Base-by-base conservation (phyloP, 768 basidiomycete species). In the Lentinula aciculospora region DNA sequence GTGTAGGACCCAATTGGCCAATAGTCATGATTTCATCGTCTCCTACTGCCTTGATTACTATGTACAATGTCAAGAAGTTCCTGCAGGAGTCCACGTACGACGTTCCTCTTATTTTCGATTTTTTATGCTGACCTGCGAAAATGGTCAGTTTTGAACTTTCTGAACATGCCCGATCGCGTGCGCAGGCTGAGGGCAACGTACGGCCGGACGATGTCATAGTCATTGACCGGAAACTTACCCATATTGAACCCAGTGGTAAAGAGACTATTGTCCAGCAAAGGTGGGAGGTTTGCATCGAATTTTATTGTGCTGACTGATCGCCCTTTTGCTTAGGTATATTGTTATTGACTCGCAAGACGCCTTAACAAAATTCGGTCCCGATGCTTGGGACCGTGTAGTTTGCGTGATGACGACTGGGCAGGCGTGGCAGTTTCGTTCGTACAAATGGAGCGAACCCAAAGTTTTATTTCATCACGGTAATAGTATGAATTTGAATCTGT, bases 401-500 rank as follows among this genome's bases (percentile, higher is more conserved):
- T 97, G 95, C 63, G 96, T 99, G 15, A 88, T 97, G 85, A 98
- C 97, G 8, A 99, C 97, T 0, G 97, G 97, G 1, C 96, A 98
- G 64, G 88, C 90, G 31, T 98, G 97, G 97, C 97, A 99, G 69
- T 99, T 99, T 73, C 79, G 87, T 58, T 89, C 92, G 17, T 98
- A 98, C 74, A 95, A 96, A 68, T 99, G 96, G 96, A 86, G 81
- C 50, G 94, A 98, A 66, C 97, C 97, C 1, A 84, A 85, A 59
- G 81, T 89, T 51, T 72, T 99, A 27, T 98, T 99, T 73, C 91
- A 97, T 67, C 89, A 98, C 66, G 94, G 95, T 96, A 62, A 46
- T n/a, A n/a, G n/a, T n/a, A n/a, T n/a, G n/a, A 77, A 64, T 12
- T 28, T 36, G 23, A 8, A 13, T 47, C 13, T 40, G 8, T 46